phyloP scores from a whole-genome alignment of 2,329 filamentous ascomycete genomes.

The Sclerotinia spermophila region DNA sequence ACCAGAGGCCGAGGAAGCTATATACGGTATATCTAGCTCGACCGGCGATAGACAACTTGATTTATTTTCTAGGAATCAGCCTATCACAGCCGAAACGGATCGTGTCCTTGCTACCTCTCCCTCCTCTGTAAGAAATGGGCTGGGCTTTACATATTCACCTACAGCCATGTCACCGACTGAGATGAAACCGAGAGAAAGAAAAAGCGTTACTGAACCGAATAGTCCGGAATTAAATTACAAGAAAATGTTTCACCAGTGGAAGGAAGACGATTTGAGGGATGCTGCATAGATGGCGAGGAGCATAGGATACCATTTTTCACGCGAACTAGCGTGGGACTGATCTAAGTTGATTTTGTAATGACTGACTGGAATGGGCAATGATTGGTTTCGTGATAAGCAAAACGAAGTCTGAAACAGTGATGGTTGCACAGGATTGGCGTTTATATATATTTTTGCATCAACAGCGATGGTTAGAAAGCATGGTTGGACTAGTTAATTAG shows the following conservation, averaged over 20 bases:
- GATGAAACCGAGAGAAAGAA: not conserved
- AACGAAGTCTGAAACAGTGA: not conserved
- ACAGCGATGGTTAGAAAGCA: not conserved
- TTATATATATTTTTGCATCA: not conserved
- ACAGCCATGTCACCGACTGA: constrained; percentile 4
- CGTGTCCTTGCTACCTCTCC: constrained; percentile 34
- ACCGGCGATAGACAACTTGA: constrained; percentile 23
- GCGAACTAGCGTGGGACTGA: not conserved
- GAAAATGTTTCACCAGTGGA: constrained; percentile 22
- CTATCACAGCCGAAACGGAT: constrained; percentile 31
- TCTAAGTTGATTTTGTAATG: not conserved
- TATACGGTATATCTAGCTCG: not conserved
- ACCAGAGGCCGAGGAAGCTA: constrained; percentile 18
- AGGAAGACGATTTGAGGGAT: constrained; percentile 9
- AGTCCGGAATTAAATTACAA: constrained; percentile 28
- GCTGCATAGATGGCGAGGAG: not conserved
- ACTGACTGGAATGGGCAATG: not conserved
- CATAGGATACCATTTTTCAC: not conserved
- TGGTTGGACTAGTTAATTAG: not conserved
- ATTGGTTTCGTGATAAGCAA: not conserved
- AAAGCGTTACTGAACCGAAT: constrained; percentile 21
- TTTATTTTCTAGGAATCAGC: constrained; percentile 33
- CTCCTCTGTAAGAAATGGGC: constrained; percentile 14
- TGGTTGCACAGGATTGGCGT: not conserved
- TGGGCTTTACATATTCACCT: constrained; percentile 18